Base-by-base conservation (phyloP, 2,329 filamentous ascomycete genomes). In the Arthrinium phaeospermum region DNA sequence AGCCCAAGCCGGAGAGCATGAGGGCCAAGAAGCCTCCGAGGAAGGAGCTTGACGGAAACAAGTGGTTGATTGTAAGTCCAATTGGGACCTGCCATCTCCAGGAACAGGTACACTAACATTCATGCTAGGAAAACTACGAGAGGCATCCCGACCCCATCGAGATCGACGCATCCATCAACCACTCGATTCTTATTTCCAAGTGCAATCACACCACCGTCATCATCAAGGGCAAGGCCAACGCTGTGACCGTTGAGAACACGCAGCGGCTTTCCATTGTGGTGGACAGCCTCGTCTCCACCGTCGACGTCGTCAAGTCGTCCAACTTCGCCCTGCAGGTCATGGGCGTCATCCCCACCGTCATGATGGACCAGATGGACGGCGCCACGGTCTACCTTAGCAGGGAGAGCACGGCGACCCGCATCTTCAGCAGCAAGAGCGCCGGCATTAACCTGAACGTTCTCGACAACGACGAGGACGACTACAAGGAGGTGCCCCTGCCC, bases 281-380 rank as follows among this genome's bases (percentile, higher is more conserved):
- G 51, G 90, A 85, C 79, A 86, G 85, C 45, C 87, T 90, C 75
- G 89, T 90, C 83, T 81, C 82, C 49, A 79, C 78, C 49, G 78
- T 82, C 68, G 96, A 99, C 79, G 93, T 97, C 34, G 96, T 99
- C 86, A 98, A 98, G 85, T 96, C 93, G 68, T 90, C 93, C 77
- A 97, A 96, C 82, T 98, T 99, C 81, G 95, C 95, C 19, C 86
- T 98, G n/a, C 95, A 98, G 83, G 93, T 99, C 70, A 85, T 97
- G 71, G 95, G 95, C 70, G 90, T 89, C 3, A 89, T 98, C 19
- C 96, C 96, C 1, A 98, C 96, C 2, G 89, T 98, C 72, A 86
- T 98, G 80, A 87, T 99, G 72, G 96, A 99, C 81, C 95, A 98
- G 83, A 93, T 98, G 72, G 96, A 99, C 80, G 92, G 95, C 72